Conservation (phyloP, 1,139 yeast species). For the Candida pseudoviswanathii region DNA sequence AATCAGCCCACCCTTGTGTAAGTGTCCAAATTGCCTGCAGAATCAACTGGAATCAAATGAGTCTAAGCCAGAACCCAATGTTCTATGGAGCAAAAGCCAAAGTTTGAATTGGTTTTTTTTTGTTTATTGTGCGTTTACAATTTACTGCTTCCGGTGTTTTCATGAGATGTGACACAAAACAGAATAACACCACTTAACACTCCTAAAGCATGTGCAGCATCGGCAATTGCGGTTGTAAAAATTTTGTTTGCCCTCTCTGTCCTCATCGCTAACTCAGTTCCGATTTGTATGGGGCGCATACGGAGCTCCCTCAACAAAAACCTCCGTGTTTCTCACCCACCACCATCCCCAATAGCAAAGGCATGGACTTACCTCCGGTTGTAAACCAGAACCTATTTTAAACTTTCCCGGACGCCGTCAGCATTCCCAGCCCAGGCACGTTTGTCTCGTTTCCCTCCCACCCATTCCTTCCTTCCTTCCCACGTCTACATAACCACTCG, state of each 20-base stretch:
- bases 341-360: neutral
- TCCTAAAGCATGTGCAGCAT: conserved; percentile 1
- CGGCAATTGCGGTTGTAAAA: conserved; percentile 1
- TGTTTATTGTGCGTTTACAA: neutral
- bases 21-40: neutral
- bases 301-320: neutral
- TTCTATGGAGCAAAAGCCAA: no score
- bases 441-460: no score
- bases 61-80: no score
- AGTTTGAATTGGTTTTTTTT: no score
- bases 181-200: neutral
- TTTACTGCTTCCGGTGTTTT: neutral
- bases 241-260: neutral
- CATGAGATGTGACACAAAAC: neutral
- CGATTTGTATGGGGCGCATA: neutral
- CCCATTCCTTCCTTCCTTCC: neutral
- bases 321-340: neutral
- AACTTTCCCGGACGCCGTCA: no score
- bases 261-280: no score
- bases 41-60: neutral
- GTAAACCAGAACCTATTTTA: neutral
- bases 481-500: neutral
- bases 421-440: no score
- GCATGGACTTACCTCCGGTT: neutral
- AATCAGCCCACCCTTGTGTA: neutral